Conservation (phyloP, 2,329 filamentous ascomycete species). For the Cercospora sojina region DNA sequence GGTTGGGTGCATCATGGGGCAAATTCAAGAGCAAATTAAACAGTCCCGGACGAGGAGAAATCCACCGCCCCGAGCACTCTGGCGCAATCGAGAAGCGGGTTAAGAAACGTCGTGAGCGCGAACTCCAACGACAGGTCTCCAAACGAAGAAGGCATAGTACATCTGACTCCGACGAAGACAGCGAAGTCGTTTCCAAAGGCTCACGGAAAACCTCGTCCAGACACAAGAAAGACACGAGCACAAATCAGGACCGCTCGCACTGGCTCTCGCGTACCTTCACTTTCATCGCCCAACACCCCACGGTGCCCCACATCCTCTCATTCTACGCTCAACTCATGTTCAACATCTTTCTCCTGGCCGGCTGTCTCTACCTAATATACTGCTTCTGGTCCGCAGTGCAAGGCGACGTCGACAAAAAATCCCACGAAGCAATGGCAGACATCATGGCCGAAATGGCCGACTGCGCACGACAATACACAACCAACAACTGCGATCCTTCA, state of each 20-base stretch:
- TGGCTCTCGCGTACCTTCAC: conserved; percentile 53
- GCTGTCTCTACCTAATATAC: conserved; percentile 66
- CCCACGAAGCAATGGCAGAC: conserved; percentile 62
- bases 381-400: conserved; percentile 68
- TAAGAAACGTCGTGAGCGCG: conserved; percentile 33
- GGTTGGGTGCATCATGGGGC: conserved; percentile 18
- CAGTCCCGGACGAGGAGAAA: conserved; percentile 44
- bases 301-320: conserved; percentile 64
- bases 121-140: conserved; percentile 29
- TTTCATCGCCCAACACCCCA: conserved; percentile 64
- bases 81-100: conserved; percentile 42
- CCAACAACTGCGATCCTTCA: conserved; percentile 70
- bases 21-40: conserved; percentile 35
- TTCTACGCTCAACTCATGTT: conserved; percentile 66
- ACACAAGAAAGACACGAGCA: conserved; percentile 15
- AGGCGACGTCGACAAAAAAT: conserved; percentile 71
- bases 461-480: conserved; percentile 70
- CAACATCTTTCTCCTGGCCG: conserved; percentile 61
- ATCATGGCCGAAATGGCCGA: conserved; percentile 70
- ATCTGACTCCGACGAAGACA: conserved; percentile 36
- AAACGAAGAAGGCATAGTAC: conserved; percentile 35
- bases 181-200: conserved; percentile 20
- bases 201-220: conserved; percentile 32
- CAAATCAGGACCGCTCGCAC: conserved; percentile 25
- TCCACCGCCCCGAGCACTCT: conserved; percentile 38